phyloP scores from a whole-genome alignment of 768 basidiomycete species.

The Naganishia onofrii region DNA sequence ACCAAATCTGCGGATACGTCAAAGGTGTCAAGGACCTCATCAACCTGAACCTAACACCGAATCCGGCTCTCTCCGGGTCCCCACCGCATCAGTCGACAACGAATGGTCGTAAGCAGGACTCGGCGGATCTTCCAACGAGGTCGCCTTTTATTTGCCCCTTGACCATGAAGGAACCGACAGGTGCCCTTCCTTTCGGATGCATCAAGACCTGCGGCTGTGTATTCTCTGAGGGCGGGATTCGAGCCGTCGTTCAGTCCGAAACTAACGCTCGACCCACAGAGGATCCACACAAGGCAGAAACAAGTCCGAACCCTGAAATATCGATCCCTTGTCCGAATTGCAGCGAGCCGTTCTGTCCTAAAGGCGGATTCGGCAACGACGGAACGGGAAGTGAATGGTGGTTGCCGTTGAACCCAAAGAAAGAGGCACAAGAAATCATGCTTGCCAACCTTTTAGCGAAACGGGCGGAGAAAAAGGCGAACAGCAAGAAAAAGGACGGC shows the following conservation, averaged over 20 bases:
- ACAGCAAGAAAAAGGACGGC: conserved; percentile 14
- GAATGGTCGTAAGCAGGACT: conserved; percentile 40
- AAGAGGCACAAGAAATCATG: conserved; percentile 39
- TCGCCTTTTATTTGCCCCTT: conserved; percentile 86
- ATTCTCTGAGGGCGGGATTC: conserved; percentile 79
- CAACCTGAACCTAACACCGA: conserved; percentile 73
- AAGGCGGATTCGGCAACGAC: conserved; percentile 68
- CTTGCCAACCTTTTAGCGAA: conserved; percentile 34
- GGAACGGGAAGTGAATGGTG: conserved; percentile 53
- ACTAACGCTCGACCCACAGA: conserved; percentile 41
- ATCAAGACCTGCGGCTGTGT: conserved; percentile 83
- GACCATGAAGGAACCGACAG: conserved; percentile 92
- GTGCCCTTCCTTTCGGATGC: conserved; percentile 81
- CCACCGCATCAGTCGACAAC: conserved; percentile 52
- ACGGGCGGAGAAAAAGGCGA: conserved; percentile 28
- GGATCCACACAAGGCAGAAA: conserved; percentile 41
- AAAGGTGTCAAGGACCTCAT: conserved; percentile 88
- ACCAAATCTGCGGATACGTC: conserved; percentile 87
- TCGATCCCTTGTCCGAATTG: conserved; percentile 40
- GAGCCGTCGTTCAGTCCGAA: conserved; percentile 59
- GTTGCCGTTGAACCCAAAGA: conserved; percentile 45
- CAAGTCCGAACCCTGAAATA: conserved; percentile 44
- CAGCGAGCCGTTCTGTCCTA: conserved; percentile 66
- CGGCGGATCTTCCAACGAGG: conserved; percentile 53
- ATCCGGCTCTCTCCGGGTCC: conserved; percentile 57